Conservation (phyloP, 345 rosid species). For the Bretschneidera sinensis region DNA sequence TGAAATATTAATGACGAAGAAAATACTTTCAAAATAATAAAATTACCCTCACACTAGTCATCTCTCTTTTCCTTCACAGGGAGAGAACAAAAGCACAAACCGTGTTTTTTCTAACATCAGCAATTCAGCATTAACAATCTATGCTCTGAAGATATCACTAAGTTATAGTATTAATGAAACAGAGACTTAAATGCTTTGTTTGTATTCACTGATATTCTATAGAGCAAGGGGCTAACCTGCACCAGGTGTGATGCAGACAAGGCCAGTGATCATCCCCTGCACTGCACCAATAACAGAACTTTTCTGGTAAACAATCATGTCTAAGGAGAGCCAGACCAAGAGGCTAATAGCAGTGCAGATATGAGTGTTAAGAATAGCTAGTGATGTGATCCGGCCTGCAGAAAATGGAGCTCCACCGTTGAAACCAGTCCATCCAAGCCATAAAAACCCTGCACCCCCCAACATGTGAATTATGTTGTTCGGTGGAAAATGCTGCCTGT, state of each 20-base stretch:
- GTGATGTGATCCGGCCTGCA: constrained; percentile 27
- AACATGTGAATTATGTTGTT: constrained; percentile 63
- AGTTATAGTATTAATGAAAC: no score
- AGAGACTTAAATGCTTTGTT: background rate
- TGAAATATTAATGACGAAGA: no score
- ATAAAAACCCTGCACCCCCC: constrained; percentile 61
- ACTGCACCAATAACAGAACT: constrained; percentile 61
- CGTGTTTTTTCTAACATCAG: no score
- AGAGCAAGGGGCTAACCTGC: constrained; percentile 32
- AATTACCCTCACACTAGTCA: no score
- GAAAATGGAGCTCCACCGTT: constrained; percentile 56
- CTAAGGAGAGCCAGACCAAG: constrained; percentile 49
- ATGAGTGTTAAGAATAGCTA: constrained; percentile 52
- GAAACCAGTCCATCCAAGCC: constrained; percentile 74
- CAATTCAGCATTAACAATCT: no score
- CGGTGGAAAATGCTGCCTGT: constrained; percentile 59
- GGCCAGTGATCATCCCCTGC: constrained; percentile 68
- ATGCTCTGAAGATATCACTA: no score
- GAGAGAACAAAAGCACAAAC: no score
- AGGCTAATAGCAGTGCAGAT: constrained; percentile 57
- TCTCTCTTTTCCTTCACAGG: no score
- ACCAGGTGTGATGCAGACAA: constrained; percentile 62
- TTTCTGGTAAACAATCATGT: constrained; percentile 49
- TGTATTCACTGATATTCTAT: background rate
- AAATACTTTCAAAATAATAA: no score